Evolutionary conservation across 2,329 filamentous ascomycete species (phyloP), one percentile per base, ranked within the genome.

Genomic region (Aspergillus pseudoviridinutans): DNA sequence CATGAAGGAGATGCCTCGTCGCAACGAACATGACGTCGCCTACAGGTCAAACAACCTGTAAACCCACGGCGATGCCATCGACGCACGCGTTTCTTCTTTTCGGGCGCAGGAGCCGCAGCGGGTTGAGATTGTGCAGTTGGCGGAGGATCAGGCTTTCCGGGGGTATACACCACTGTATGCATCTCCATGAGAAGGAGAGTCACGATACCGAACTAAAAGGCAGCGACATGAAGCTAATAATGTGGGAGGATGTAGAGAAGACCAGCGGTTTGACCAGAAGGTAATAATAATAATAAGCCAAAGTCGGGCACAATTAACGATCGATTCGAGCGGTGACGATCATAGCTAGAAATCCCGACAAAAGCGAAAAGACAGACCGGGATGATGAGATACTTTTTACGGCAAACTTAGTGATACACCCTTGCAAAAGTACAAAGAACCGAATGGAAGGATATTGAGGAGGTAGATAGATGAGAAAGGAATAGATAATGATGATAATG

Each of bases 11-110:
- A 71, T 1, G 71, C 63, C 54, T 74, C 72, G 49, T 74, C 72
- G 55, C 72, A 74, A 61, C 69, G 72, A 51, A 70, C 73, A 66
- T 76, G 74, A 27, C 74, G 72, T 35, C 72, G 68, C 50, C 73
- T 72, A 59, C 74, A 77, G 54, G 73, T 76, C 35, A 71, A 71
- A 56, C 74, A 77, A 9, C 74, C 74, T 1, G 74, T 76, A 54
- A 76, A 76, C 8, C 73, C 73, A 32, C 74, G 72, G 49, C 75
- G 74, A 61, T 76, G 74, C 74, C 74, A 76, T 64, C 70, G 65
- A 27, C 71, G 71, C 50, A 72, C 68, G 54, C 71, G 70, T 58
- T 72, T 73, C 49, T 66, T 64, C 17, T 65, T 64, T 50, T 68
- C 61, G 51, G 64, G 60, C 49, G 56, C 57, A 29, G 60, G 49